Evolutionary conservation across 148 eudicot genomes (phyloP).

Genomic region (Chenopodium formosanum): DNA sequence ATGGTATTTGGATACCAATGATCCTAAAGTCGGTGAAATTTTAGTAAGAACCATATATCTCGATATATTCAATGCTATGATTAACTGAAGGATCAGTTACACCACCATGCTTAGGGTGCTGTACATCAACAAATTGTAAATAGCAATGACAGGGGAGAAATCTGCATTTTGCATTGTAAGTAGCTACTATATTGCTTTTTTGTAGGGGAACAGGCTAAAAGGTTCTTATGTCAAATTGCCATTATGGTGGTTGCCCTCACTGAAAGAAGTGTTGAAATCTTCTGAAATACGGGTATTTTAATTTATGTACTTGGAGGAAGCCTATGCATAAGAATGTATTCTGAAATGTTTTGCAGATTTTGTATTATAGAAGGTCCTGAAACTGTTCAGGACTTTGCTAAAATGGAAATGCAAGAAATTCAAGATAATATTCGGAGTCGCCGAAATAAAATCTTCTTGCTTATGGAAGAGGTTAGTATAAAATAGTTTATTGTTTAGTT

Average conservation of each 20-base stretch:
- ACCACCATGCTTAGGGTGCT: neutral
- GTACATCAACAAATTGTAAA: neutral
- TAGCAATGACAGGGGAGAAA: neutral
- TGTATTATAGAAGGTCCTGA: constrained; percentile 99
- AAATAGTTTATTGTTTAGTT: neutral
- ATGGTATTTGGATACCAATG: neutral
- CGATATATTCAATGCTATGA: neutral
- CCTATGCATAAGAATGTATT: neutral
- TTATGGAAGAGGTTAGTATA: constrained; percentile 83
- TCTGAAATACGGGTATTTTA: neutral
- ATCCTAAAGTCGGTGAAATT: neutral
- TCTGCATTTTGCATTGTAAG: neutral
- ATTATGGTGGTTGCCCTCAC: neutral
- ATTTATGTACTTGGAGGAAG: neutral
- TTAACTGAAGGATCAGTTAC: neutral
- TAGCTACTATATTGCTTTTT: neutral
- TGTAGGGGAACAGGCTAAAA: too few relatives aligned
- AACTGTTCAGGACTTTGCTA: constrained; percentile 83
- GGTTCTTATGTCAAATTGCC: neutral
- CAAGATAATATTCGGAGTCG: constrained; percentile 84
- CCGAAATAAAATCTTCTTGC: constrained; percentile 87
- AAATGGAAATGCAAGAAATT: constrained; percentile 86
- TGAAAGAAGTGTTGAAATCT: neutral
- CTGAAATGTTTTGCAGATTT: constrained; percentile 47
- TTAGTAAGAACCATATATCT: neutral